A percentile compares a stretch with the other conserved stretches of the same genome.
These are phyloP conservation scores for Blastomyces silverae DNA, from an alignment of 2,329 filamentous ascomycete species.

Conservation along the genomic window DNA sequence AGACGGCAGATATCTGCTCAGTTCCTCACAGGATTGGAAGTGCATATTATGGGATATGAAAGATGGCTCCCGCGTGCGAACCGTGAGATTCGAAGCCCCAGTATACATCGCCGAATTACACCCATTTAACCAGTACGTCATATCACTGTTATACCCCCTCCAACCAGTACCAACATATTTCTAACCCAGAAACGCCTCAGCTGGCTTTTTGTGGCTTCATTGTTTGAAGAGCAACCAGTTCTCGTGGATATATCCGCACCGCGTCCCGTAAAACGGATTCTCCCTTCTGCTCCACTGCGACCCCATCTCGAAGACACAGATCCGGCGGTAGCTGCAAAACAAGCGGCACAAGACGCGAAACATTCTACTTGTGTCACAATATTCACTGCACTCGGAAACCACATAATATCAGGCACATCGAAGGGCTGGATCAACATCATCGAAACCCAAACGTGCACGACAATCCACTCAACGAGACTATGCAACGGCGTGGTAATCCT, in stretches of 20 bases:
- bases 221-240: conserved; percentile 88
- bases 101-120: conserved; percentile 96
- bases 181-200: conserved; percentile 41
- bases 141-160: neutral
- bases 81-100: conserved; percentile 83
- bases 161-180: neutral
- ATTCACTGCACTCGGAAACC: conserved; percentile 76
- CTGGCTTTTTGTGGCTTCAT: conserved; percentile 76
- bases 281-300: conserved; percentile 77
- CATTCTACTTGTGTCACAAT: conserved; percentile 90
- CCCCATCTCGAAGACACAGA: conserved; percentile 59
- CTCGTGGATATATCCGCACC: conserved; percentile 71
- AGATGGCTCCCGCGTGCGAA: conserved; percentile 64
- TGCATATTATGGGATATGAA: conserved; percentile 91
- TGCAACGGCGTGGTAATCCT: conserved; percentile 84
- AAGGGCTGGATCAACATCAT: conserved; percentile 97
- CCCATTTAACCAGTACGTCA: conserved; percentile 73
- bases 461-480: conserved; percentile 83
- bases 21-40: conserved; percentile 93
- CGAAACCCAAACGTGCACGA: conserved; percentile 68
- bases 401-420: conserved; percentile 86
- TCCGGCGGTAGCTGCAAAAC: conserved; percentile 62
- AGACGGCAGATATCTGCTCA: conserved; percentile 83
- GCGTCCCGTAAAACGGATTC: conserved; percentile 64
- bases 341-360: conserved; percentile 84